Conservation (phyloP, 352 stramenopile genomes). For the Phytophthora constricta region DNA sequence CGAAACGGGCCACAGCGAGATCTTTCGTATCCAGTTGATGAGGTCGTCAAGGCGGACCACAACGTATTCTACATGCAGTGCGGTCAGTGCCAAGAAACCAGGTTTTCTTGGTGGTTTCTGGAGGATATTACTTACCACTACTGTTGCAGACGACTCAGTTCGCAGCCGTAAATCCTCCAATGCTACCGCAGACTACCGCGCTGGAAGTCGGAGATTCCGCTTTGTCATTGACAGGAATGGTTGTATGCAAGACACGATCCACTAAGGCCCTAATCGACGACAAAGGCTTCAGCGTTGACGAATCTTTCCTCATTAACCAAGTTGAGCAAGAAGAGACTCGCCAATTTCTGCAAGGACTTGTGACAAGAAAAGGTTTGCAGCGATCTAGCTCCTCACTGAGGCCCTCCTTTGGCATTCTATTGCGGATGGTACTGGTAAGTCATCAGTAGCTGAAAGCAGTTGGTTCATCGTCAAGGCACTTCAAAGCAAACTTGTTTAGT, state of each 20-base stretch:
- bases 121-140: not conserved
- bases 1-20: conserved; percentile 97
- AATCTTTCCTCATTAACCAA: too few species aligned
- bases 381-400: too few species aligned
- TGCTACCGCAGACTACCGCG: not conserved
- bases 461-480: too few species aligned
- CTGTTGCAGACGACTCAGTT: not conserved
- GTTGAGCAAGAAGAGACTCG: too few species aligned
- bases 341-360: too few species aligned
- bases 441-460: too few species aligned
- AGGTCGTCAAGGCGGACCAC: conserved; percentile 96
- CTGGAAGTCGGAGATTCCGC: not conserved
- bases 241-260: not conserved
- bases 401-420: too few species aligned
- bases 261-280: too few species aligned
- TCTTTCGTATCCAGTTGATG: conserved; percentile 95
- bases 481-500: too few species aligned
- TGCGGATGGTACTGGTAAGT: too few species aligned
- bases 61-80: conserved; percentile 88
- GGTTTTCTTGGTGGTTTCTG: not conserved
- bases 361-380: too few species aligned
- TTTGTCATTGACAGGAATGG: not conserved
- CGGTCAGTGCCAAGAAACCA: not conserved
- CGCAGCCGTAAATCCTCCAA: not conserved
- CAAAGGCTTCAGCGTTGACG: too few species aligned